Base-by-base conservation (phyloP, 768 basidiomycete species). In the Agaricus blazei region DNA sequence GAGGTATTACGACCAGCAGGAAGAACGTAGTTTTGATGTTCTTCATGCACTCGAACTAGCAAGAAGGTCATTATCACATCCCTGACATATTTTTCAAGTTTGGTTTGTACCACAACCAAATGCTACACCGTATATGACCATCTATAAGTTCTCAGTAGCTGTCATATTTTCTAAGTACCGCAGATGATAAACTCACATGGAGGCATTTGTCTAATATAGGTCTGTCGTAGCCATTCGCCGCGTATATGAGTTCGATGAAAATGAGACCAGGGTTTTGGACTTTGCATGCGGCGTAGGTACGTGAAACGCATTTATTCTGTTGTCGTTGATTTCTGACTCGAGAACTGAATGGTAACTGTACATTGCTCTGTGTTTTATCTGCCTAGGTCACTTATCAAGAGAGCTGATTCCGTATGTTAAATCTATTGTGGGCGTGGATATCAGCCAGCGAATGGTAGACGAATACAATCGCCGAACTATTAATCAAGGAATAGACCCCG, bases 271-370 rank as follows among this genome's bases (percentile, higher is more conserved):
- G 5, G 72, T 85, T 15, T 72, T 91, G 76, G 89, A 90, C 60
- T 90, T 79, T 62, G 88, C 88, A 4, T 90, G 88, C 64, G 87
- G 88, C 11, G 80, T 80, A 58, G 88, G 86, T 84, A 55, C 12
- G 56, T 37, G 2, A 49, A 15, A 34, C 3, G 11, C 34, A 11
- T 34, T 34, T 34, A 8, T 34, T 19, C 19, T 19, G 19, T 19
- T 19, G 19, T 19, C 19, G 19, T 19, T 19, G 19, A 1, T 19
- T 19, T 19, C 19, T 19, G 19, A 19, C 19, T 19, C 19, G 19
- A 19, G 19, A 19, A 19, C 19, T 19, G 19, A 19, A 19, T 19
- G 19, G 19, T 19, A 19, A 19, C 19, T 19, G 19, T 19, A 19
- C 19, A 1, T 19, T 19, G 19, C 19, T 19, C 19, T 19, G 19